Conservation (phyloP, 1,284 basidiomycete genomes). For the Sporisorium graminicola region DNA sequence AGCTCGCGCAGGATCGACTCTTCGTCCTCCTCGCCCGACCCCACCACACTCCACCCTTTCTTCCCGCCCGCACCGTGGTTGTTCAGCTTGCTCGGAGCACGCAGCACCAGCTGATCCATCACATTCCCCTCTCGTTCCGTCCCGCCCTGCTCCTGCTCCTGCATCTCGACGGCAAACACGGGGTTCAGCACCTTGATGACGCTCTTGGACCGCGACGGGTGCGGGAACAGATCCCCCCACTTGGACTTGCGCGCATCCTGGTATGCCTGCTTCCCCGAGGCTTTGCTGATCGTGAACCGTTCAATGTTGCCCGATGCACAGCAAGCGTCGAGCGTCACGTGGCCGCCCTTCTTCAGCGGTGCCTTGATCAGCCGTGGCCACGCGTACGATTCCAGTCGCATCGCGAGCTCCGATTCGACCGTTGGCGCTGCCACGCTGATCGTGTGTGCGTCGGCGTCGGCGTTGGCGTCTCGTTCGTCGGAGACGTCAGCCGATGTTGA, state of each 20-base stretch:
- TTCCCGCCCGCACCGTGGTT: background rate
- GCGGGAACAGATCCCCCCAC: constrained; percentile 97
- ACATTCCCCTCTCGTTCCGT: constrained; percentile 9
- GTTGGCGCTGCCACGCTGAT: constrained; percentile 11
- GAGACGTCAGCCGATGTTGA: background rate
- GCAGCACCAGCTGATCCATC: constrained; percentile 17
- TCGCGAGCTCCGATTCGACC: constrained; percentile 33
- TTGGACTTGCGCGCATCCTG: constrained; percentile 92
- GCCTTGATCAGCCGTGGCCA: constrained; percentile 94
- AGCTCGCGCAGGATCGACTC: constrained; percentile 37
- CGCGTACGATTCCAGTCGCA: constrained; percentile 53
- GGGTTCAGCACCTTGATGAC: constrained; percentile 42
- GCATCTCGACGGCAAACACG: constrained; percentile 27
- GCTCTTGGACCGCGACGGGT: constrained; percentile 68
- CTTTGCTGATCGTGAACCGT: constrained; percentile 89
- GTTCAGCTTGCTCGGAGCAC: constrained; percentile 24
- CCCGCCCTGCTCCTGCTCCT: background rate
- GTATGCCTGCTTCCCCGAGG: constrained; percentile 91
- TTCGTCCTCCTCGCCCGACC: constrained; percentile 8
- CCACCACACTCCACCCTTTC: background rate
- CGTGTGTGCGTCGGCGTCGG: background rate
- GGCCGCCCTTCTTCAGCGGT: constrained; percentile 90
- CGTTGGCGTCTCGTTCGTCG: background rate
- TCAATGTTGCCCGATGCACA: constrained; percentile 85
- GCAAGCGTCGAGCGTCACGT: constrained; percentile 92